Evolutionary conservation across 140 eudicot genomes (phyloP).

Genomic region (Ambrosia hybrid): DNA sequence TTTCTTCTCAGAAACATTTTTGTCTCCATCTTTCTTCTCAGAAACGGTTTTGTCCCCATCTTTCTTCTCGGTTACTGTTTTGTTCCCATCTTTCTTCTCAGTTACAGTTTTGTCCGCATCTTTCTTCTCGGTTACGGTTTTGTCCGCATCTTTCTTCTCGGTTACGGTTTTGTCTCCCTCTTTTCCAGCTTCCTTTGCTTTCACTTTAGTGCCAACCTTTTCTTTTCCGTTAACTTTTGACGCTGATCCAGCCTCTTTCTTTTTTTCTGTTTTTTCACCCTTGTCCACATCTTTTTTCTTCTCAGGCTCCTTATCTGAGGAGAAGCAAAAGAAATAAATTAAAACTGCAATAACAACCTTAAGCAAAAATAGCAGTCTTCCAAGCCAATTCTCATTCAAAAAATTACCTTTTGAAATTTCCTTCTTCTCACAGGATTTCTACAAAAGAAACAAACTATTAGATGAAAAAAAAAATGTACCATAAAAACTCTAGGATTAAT

Average conservation of each 20-base stretch:
- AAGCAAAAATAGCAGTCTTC: background rate
- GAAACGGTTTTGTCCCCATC: conserved; percentile 15
- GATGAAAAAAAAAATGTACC: conserved; percentile 11
- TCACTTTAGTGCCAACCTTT: conserved; percentile 33
- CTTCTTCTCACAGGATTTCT: conserved; percentile 45
- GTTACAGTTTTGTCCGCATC: conserved; percentile 14
- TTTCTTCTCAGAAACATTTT: background rate
- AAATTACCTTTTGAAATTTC: conserved; percentile 59
- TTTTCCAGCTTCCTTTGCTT: conserved; percentile 40
- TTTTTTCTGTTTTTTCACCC: conserved; percentile 46
- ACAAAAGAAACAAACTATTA: conserved; percentile 13
- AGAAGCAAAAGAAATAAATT: conserved; percentile 1
- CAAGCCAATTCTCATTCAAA: background rate
- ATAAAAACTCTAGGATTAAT: background rate
- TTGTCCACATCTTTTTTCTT: conserved; percentile 44
- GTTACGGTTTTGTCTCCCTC: conserved; percentile 30
- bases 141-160: conserved; percentile 42
- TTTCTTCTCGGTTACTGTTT: conserved; percentile 30
- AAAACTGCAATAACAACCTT: conserved; percentile 1
- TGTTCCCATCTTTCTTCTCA: conserved; percentile 39
- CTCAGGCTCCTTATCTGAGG: conserved; percentile 46
- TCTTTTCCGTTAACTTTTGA: conserved; percentile 38
- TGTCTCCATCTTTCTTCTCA: conserved; percentile 34
- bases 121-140: conserved; percentile 37
- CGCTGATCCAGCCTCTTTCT: conserved; percentile 43